phyloP scores from a whole-genome alignment of 2,329 filamentous ascomycete species.

The Phaeophleospora eucalypticola region DNA sequence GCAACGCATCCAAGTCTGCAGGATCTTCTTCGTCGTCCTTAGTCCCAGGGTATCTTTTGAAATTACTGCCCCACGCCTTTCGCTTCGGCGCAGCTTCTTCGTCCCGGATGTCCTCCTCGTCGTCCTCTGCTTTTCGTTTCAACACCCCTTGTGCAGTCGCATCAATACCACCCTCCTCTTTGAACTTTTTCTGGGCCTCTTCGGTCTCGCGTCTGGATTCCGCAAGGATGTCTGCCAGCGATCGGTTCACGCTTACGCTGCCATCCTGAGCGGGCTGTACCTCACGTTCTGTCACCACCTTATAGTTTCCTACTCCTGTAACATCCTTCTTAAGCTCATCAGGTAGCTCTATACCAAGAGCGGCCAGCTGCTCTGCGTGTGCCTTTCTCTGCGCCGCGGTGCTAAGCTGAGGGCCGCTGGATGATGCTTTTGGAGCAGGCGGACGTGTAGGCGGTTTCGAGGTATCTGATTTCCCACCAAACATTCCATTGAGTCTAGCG shows the following conservation, averaged over 20 bases:
- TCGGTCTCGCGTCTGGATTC: constrained; percentile 40
- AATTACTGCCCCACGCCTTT: constrained; percentile 44
- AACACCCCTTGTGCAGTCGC: constrained; percentile 52
- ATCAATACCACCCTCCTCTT: constrained; percentile 41
- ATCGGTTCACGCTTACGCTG: constrained; percentile 14
- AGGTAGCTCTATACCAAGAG: constrained; percentile 80
- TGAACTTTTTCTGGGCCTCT: constrained; percentile 40
- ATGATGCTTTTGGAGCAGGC: constrained; percentile 12
- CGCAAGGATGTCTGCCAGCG: constrained; percentile 46
- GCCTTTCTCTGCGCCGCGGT: constrained; percentile 67
- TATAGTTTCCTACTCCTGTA: constrained; percentile 88
- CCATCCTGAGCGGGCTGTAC: constrained; percentile 24
- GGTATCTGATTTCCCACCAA: constrained; percentile 44
- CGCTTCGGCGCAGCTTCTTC: constrained; percentile 40
- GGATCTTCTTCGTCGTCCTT: constrained; percentile 47
- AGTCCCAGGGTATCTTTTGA: constrained; percentile 43
- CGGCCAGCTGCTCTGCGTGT: constrained; percentile 82
- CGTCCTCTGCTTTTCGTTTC: constrained; percentile 60
- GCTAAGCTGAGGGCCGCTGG: constrained; percentile 33
- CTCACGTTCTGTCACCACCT: constrained; percentile 55
- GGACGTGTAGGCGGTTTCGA: constrained; percentile 29
- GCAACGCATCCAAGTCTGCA: constrained; percentile 60
- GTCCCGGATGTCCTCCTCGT: constrained; percentile 60
- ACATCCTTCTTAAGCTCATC: constrained; percentile 72
- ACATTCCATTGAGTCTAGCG: constrained; percentile 75